These are phyloP conservation scores for Polyporus tsugae DNA, from an alignment of 1,284 basidiomycete species.

Conservation along the genomic window DNA sequence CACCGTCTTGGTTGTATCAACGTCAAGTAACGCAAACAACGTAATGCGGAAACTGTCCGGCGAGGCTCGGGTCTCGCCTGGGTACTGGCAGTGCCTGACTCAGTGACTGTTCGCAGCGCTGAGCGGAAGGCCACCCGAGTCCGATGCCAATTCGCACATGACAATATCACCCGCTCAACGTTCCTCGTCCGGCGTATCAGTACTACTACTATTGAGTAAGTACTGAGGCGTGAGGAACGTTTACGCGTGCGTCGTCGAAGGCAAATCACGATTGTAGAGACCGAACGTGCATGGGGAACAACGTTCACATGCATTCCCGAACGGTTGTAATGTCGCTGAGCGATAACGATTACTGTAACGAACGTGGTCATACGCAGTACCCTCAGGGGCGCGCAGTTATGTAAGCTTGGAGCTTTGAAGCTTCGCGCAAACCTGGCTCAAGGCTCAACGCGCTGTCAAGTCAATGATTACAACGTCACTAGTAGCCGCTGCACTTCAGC, in stretches of 20 bases:
- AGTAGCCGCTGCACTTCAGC: no score
- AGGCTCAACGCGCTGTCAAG: no score
- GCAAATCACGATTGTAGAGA: background rate
- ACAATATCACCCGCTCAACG: background rate
- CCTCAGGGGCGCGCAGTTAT: background rate
- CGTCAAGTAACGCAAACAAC: background rate
- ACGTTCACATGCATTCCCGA: background rate
- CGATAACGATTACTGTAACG: background rate
- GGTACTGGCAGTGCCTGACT: background rate
- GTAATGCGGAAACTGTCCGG: background rate
- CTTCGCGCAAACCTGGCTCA: background rate
- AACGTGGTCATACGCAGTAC: background rate
- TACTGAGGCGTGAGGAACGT: no score
- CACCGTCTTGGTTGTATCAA: background rate
- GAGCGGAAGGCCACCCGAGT: background rate
- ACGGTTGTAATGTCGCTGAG: background rate
- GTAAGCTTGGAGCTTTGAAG: constrained; percentile 3
- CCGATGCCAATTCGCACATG: background rate
- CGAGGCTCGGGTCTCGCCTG: constrained; percentile 1
- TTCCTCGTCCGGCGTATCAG: background rate
- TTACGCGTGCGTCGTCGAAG: constrained; percentile 1
- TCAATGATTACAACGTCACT: no score
- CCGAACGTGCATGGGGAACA: constrained; percentile 1
- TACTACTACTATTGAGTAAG: no score
- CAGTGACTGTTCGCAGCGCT: background rate